These are phyloP conservation scores for Cornus florida DNA, from an alignment of 148 eudicot genomes.

Conservation along the genomic window DNA sequence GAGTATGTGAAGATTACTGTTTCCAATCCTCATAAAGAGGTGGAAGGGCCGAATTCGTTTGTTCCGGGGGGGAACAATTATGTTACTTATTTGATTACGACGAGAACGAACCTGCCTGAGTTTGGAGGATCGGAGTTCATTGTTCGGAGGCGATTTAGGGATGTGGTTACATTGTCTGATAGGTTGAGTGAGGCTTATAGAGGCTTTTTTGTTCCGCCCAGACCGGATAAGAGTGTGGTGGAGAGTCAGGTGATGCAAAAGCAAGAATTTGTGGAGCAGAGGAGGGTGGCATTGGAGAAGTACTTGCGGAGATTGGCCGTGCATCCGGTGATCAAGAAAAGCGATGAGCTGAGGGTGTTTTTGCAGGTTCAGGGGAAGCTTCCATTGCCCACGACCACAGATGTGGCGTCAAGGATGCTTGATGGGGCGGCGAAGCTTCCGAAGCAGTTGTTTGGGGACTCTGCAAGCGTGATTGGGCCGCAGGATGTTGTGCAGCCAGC, in stretches of 20 bases:
- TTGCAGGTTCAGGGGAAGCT: constrained; percentile 79
- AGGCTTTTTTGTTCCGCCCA: constrained; percentile 77
- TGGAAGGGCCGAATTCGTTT: constrained; percentile 56
- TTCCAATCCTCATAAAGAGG: constrained; percentile 79
- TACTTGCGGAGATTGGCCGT: constrained; percentile 65
- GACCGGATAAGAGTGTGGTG: constrained; percentile 84
- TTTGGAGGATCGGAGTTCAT: constrained; percentile 57
- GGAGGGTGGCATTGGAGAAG: constrained; percentile 73
- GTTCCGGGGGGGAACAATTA: constrained; percentile 73
- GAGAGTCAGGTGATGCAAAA: constrained; percentile 97
- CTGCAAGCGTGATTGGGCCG: constrained; percentile 23
- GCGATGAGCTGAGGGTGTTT: constrained; percentile 91
- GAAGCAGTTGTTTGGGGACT: constrained; percentile 73
- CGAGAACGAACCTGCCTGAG: constrained; percentile 60
- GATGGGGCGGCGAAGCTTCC: constrained; percentile 88
- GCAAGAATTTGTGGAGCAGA: constrained; percentile 93
- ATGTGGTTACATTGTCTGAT: constrained; percentile 81
- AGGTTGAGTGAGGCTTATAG: constrained; percentile 68
- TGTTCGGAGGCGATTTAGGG: constrained; percentile 80
- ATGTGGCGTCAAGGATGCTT: constrained; percentile 78
- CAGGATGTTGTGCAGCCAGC: constrained; percentile 86
- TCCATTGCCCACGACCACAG: constrained; percentile 65
- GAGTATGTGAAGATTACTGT: constrained; percentile 61
- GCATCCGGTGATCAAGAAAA: constrained; percentile 70
- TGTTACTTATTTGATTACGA: constrained; percentile 67